These are phyloP conservation scores for Besnoitia besnoiti DNA, from an alignment of 169 alveolate genomes.

Conservation along the genomic window DNA sequence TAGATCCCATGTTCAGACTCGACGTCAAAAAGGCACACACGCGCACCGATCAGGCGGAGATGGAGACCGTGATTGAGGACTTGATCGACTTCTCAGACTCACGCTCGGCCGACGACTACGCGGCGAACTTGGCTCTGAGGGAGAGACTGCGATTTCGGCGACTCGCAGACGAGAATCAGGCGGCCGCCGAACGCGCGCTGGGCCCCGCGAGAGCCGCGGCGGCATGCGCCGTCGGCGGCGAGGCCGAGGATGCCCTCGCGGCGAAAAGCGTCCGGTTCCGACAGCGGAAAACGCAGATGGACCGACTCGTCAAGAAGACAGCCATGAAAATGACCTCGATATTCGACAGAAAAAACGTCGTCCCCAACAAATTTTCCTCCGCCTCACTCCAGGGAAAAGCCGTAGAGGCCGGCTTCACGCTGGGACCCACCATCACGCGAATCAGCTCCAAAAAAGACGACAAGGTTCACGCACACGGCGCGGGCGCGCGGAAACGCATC, in stretches of 20 bases:
- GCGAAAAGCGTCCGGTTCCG: background rate
- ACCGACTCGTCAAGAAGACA: constrained; percentile 1
- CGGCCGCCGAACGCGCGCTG: background rate
- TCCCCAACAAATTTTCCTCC: background rate
- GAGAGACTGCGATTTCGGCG: constrained; percentile 11
- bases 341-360: background rate
- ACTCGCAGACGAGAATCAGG: background rate
- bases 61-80: background rate
- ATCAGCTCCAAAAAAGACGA: background rate
- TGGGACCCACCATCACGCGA: background rate
- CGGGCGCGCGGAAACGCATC: background rate
- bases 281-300: background rate
- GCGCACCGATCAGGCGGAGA: constrained; percentile 3
- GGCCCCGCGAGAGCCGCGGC: constrained; percentile 4
- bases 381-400: background rate
- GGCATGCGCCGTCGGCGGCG: background rate
- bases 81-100: background rate
- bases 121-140: constrained; percentile 37
- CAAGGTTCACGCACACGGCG: background rate
- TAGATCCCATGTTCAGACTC: background rate
- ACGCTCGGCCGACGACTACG: constrained; percentile 29
- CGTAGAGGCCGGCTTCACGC: background rate
- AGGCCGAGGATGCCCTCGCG: background rate
- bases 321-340: background rate
- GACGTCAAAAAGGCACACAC: background rate